Evolutionary conservation across 2,329 filamentous ascomycete genomes (phyloP).

Genomic region (Xylaria hypoxylon): DNA sequence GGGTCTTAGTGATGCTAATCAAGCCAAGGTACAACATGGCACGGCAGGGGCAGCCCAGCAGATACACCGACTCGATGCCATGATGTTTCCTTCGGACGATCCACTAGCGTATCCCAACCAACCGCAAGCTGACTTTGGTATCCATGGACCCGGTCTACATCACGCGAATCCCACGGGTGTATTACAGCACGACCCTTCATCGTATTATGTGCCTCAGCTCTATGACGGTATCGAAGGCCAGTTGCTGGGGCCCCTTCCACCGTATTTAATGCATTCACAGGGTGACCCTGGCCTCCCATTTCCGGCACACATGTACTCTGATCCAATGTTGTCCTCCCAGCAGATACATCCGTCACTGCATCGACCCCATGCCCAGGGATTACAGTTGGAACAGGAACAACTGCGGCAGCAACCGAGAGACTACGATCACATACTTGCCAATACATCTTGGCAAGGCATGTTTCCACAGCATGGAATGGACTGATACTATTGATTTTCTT

Average conservation of each 20-base stretch:
- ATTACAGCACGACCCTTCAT: conserved; percentile 53
- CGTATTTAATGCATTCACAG: conserved; percentile 73
- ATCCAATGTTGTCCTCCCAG: conserved; percentile 57
- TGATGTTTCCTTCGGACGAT: conserved; percentile 85
- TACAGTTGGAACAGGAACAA: conserved; percentile 43
- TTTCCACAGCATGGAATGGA: conserved; percentile 48
- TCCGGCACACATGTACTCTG: conserved; percentile 58
- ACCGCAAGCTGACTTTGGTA: conserved; percentile 72
- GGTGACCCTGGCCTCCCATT: conserved; percentile 58
- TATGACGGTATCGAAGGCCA: conserved; percentile 79
- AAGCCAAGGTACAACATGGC: conserved; percentile 45
- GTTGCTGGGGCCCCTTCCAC: conserved; percentile 75
- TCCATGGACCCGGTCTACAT: conserved; percentile 48
- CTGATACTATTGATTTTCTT: conserved; percentile 39
- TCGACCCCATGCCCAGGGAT: conserved; percentile 45
- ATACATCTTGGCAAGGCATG: conserved; percentile 49
- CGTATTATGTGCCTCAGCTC: conserved; percentile 64
- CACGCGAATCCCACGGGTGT: conserved; percentile 49
- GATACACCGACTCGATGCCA: conserved; percentile 76
- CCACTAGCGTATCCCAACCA: conserved; percentile 85
- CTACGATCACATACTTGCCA: conserved; percentile 64
- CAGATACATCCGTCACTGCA: conserved; percentile 51
- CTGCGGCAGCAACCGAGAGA: conserved; percentile 55
- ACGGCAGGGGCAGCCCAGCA: conserved; percentile 54
- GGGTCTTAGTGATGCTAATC: conserved; percentile 48